Evolutionary conservation across 257 asterid genomes (phyloP).

Genomic region (Solanum okadae): DNA sequence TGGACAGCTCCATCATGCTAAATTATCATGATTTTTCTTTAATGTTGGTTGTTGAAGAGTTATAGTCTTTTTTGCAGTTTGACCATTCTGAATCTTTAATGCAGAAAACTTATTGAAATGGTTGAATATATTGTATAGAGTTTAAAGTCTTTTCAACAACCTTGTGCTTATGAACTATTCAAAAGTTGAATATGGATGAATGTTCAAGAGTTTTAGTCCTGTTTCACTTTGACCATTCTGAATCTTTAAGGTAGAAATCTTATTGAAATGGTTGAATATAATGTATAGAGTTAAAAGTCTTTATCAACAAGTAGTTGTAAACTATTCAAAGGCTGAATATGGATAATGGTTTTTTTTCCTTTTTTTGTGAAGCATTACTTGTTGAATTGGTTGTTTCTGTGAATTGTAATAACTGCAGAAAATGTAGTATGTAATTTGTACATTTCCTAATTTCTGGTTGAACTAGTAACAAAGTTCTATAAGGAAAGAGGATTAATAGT

Average conservation of each 20-base stretch:
- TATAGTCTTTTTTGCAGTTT: neutral
- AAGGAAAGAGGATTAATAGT: neutral
- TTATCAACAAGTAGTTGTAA: neutral
- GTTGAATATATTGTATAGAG: neutral
- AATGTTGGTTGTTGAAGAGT: neutral
- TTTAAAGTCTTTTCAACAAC: neutral
- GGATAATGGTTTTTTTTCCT: neutral
- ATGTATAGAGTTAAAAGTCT: neutral
- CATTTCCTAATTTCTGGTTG: neutral
- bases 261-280: neutral
- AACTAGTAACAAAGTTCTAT: neutral
- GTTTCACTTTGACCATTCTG: neutral
- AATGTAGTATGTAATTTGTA: neutral
- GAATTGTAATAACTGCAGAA: neutral
- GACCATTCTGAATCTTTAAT: neutral
- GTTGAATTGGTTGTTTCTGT: neutral
- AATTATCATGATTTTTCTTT: neutral
- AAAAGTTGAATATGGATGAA: neutral
- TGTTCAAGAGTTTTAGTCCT: neutral
- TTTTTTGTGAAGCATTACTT: neutral
- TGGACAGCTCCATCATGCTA: neutral
- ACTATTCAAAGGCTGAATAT: neutral
- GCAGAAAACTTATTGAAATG: neutral
- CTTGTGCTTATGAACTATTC: neutral
- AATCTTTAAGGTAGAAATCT: neutral